Conservation (phyloP, 73 alveolate species). For the Paramecium biaurelia region DNA sequence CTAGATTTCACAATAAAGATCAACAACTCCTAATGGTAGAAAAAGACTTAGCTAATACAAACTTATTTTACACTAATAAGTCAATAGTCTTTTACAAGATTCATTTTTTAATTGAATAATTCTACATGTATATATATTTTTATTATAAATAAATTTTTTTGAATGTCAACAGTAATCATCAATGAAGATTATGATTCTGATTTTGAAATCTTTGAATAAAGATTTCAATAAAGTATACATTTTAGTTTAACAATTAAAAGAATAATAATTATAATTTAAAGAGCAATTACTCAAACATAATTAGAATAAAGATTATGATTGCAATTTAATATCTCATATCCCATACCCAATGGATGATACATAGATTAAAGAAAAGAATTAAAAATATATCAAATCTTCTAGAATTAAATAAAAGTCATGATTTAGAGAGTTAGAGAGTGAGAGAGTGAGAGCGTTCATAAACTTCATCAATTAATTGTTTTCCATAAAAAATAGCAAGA, state of each 20-base stretch:
- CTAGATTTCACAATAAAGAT: not conserved
- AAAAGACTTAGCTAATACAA: not conserved
- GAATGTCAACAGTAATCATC: not conserved
- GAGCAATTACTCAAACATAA: not conserved
- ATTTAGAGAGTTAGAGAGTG: not conserved
- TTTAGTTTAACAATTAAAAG: not conserved
- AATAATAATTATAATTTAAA: not conserved
- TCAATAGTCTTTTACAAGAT: not conserved
- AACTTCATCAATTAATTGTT: not conserved
- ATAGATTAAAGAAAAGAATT: not conserved
- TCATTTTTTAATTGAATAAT: not conserved
- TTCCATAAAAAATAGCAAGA: not conserved
- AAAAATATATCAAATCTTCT: not conserved
- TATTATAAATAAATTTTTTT: not conserved
- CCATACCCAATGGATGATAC: not conserved
- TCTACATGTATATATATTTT: not conserved
- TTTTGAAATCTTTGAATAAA: not conserved
- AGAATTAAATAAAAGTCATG: not conserved
- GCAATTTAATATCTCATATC: not conserved
- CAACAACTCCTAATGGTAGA: not conserved
- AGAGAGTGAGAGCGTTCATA: not conserved
- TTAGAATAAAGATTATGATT: not conserved
- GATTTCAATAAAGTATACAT: not conserved
- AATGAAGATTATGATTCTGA: not conserved
- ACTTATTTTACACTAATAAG: not conserved